These are phyloP conservation scores for Aquilaria agallochum DNA, from an alignment of 441 rosid species.

Conservation along the genomic window DNA sequence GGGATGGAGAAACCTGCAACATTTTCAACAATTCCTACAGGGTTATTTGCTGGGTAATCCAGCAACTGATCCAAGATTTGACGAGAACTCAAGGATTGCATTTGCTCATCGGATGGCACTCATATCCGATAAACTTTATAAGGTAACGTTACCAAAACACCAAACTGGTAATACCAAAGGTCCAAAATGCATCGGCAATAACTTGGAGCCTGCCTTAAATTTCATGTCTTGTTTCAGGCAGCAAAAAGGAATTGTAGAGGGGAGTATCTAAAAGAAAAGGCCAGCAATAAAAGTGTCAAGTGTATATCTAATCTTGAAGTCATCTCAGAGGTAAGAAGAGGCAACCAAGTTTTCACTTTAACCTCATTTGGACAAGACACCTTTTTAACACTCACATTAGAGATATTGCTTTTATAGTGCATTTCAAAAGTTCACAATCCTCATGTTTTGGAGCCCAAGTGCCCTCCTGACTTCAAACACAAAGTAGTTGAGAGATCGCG, in stretches of 20 bases:
- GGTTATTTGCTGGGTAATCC: slow-evolving; percentile 47
- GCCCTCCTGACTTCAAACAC: neutral
- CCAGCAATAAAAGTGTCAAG: neutral
- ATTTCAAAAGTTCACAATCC: neutral
- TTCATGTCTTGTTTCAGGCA: slow-evolving; percentile 13
- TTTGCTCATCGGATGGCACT: slow-evolving; percentile 41
- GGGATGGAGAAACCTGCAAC: neutral
- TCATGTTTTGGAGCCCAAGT: slow-evolving; percentile 26
- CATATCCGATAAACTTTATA: slow-evolving; percentile 39
- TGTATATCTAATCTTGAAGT: slow-evolving; percentile 23
- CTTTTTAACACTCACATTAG: neutral
- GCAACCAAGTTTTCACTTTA: neutral
- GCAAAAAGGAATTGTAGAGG: slow-evolving; percentile 26
- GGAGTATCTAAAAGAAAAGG: slow-evolving; percentile 11
- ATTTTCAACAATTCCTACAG: slow-evolving; percentile 13
- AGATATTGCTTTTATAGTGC: slow-evolving; percentile 16
- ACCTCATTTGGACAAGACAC: neutral
- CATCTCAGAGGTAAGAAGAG: slow-evolving; percentile 15
- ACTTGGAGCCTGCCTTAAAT: too few relatives aligned
- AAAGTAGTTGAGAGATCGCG: neutral
- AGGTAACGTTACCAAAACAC: slow-evolving; percentile 19
- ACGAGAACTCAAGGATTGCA: slow-evolving; percentile 33
- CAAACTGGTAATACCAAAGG: neutral
- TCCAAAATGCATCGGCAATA: too few relatives aligned
- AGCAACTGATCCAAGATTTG: slow-evolving; percentile 22